Evolutionary conservation across 441 rosid species (phyloP).

Genomic region (Erodium texanum): DNA sequence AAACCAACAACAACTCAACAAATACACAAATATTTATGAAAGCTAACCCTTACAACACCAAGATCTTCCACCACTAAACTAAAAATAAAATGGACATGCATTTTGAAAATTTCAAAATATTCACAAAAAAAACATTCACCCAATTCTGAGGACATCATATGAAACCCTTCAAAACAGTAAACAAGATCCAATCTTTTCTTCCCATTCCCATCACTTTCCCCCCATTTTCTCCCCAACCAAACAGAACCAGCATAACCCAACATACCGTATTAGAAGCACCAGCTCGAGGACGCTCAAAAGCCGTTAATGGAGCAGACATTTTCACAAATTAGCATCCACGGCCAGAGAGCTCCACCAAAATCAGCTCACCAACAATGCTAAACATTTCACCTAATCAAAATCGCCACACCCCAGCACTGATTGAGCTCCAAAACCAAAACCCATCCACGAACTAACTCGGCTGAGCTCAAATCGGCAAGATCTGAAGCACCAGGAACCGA

Average conservation of each 20-base stretch:
- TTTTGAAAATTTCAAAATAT: background rate
- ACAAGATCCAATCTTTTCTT: background rate
- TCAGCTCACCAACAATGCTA: conserved; percentile 12
- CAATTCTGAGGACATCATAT: background rate
- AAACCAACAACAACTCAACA: background rate
- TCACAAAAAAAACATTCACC: background rate
- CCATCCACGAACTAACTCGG: conserved; percentile 6
- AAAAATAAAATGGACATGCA: background rate
- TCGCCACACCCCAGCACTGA: conserved; percentile 9
- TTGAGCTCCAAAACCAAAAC: conserved; percentile 12
- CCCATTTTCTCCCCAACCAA: conserved; percentile 20
- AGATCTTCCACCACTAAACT: background rate
- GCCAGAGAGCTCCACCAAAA: conserved; percentile 1
- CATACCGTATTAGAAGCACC: conserved; percentile 76
- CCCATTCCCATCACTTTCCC: background rate
- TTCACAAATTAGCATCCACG: conserved; percentile 26
- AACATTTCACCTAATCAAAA: conserved; percentile 27
- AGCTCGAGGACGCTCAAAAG: conserved; percentile 75
- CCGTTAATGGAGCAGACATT: conserved; percentile 81
- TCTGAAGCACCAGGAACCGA: conserved; percentile 20
- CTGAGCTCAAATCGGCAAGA: conserved; percentile 24
- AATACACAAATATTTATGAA: background rate
- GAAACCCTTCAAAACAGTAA: background rate
- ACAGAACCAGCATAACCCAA: conserved; percentile 8
- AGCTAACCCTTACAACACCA: background rate